Evolutionary conservation across 192 early-diverging fungal species (phyloP).

Genomic region (Phlyctochytrium planicorne): DNA sequence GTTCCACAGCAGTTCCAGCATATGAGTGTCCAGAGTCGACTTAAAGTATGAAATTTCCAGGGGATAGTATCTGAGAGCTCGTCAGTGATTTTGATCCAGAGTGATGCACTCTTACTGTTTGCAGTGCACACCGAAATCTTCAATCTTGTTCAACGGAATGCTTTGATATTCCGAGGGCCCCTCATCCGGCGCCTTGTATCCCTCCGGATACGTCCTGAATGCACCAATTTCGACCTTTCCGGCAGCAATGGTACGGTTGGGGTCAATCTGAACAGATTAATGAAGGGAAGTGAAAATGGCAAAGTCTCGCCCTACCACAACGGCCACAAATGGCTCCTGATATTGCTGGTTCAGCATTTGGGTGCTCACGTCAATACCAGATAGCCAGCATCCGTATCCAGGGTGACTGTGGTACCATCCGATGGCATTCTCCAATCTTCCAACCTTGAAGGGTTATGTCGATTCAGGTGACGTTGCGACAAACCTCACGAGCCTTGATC

Average conservation of each 20-base stretch:
- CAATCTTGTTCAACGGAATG: slow-evolving; percentile 93
- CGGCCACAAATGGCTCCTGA: slow-evolving; percentile 92
- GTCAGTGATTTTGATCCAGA: neutral
- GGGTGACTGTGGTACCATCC: slow-evolving; percentile 99
- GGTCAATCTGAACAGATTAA: slow-evolving; percentile 76
- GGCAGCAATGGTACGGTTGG: slow-evolving; percentile 93
- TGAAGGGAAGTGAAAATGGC: slow-evolving; percentile 14
- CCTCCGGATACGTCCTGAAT: slow-evolving; percentile 96
- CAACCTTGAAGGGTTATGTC: slow-evolving; percentile 56
- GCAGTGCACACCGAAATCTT: slow-evolving; percentile 96
- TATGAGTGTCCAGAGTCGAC: slow-evolving; percentile 78
- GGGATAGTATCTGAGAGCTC: slow-evolving; percentile 66
- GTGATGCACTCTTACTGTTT: slow-evolving; percentile 50
- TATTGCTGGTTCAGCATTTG: slow-evolving; percentile 94
- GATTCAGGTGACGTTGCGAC: too few relatives aligned
- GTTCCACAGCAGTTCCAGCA: slow-evolving; percentile 93
- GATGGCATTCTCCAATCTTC: slow-evolving; percentile 86
- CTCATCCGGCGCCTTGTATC: slow-evolving; percentile 77
- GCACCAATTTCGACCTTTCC: slow-evolving; percentile 98
- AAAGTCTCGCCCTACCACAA: slow-evolving; percentile 68
- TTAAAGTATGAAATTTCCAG: slow-evolving; percentile 92
- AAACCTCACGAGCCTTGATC: slow-evolving; percentile 75
- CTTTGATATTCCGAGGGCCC: slow-evolving; percentile 78
- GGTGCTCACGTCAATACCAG: slow-evolving; percentile 95
- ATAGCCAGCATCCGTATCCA: slow-evolving; percentile 99